phyloP scores from a whole-genome alignment of 371 early-diverging fungal genomes.

The Circinella minor region DNA sequence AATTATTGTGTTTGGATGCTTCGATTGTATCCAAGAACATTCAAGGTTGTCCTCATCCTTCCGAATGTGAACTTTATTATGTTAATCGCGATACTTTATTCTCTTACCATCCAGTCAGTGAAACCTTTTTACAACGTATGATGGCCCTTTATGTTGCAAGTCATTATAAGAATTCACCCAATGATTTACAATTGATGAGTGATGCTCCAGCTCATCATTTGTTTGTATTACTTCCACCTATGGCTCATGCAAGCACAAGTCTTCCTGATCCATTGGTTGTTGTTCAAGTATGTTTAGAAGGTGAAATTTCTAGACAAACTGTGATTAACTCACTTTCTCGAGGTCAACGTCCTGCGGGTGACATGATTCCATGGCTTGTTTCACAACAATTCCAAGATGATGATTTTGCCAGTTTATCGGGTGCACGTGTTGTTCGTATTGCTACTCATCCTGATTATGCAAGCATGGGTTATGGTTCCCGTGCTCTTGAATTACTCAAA shows the following conservation, averaged over 20 bases:
- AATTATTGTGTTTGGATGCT: conserved; percentile 93
- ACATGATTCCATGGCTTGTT: conserved; percentile 98
- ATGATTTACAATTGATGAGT: conserved; percentile 98
- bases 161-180: conserved; percentile 99
- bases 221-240: conserved; percentile 95
- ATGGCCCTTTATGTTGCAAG: conserved; percentile 97
- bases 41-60: conserved; percentile 92
- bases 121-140: conserved; percentile 96
- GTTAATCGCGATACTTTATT: conserved; percentile 97
- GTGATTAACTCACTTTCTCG: conserved; percentile 84
- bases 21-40: conserved; percentile 73
- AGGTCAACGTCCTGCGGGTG: conserved; percentile 91
- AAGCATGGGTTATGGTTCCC: conserved; percentile 97
- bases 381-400: conserved; percentile 97
- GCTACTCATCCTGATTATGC: conserved; percentile 98
- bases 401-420: conserved; percentile 92
- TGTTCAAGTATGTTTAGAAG: conserved; percentile 95
- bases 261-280: conserved; percentile 96
- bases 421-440: conserved; percentile 99
- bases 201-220: conserved; percentile 99
- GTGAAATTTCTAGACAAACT: conserved; percentile 87
- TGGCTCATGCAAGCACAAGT: conserved; percentile 67
- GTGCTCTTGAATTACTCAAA: conserved; percentile 86
- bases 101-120: conserved; percentile 94
- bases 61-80: conserved; percentile 93